Evolutionary conservation across 768 basidiomycete genomes (phyloP).

Genomic region (Termitomyces sp.): DNA sequence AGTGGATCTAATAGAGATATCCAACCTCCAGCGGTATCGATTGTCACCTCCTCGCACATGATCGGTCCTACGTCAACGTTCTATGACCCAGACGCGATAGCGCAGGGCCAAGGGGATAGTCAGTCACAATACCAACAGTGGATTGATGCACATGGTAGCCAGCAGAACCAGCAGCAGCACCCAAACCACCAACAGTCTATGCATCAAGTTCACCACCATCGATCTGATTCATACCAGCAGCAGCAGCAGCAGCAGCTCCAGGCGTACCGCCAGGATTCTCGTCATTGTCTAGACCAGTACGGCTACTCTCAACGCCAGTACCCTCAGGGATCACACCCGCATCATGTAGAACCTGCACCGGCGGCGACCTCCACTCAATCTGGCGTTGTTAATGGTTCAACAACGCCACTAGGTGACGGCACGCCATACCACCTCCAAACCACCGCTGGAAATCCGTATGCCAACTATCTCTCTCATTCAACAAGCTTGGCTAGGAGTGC

Average conservation of each 20-base stretch:
- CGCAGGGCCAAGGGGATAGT: slow-evolving; percentile 19
- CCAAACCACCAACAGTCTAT: slow-evolving; percentile 19
- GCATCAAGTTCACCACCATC: slow-evolving; percentile 20
- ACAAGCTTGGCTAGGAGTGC: slow-evolving; percentile 12
- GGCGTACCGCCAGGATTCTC: slow-evolving; percentile 14
- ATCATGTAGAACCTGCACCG: slow-evolving; percentile 18
- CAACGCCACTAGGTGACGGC: not conserved
- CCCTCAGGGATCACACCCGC: slow-evolving; percentile 13
- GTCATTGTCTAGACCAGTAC: slow-evolving; percentile 18
- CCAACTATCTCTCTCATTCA: slow-evolving; percentile 12
- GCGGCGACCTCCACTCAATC: slow-evolving; percentile 17
- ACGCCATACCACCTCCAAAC: slow-evolving; percentile 11
- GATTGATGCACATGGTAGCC: slow-evolving; percentile 24
- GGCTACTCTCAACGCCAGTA: slow-evolving; percentile 23
- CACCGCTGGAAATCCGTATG: slow-evolving; percentile 8
- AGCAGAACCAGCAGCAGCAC: slow-evolving; percentile 13
- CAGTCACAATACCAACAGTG: slow-evolving; percentile 38
- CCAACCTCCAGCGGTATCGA: slow-evolving; percentile 12
- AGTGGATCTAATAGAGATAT: slow-evolving; percentile 11
- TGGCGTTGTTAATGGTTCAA: slow-evolving; percentile 8
- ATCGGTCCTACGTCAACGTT: slow-evolving; percentile 50
- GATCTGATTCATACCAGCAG: slow-evolving; percentile 12
- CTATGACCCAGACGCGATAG: slow-evolving; percentile 42
- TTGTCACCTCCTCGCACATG: slow-evolving; percentile 33
- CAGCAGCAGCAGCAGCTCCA: slow-evolving; percentile 11